Conservation (phyloP, 2,329 filamentous ascomycete genomes). For the Xylaria sp. region DNA sequence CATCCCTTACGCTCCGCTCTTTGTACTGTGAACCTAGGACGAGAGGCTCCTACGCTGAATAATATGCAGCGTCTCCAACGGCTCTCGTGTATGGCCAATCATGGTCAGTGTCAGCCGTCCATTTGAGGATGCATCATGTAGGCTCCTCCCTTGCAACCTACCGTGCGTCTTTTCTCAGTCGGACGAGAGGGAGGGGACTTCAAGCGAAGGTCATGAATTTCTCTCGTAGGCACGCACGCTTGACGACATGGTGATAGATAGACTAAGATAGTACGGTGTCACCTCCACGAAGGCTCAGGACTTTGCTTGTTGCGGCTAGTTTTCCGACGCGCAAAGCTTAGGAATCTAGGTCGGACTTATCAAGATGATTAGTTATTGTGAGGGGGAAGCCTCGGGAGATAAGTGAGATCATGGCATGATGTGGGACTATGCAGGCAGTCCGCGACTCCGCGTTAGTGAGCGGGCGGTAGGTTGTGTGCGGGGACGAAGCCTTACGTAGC, state of each 20-base stretch:
- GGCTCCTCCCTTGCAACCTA: neutral
- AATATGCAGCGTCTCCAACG: constrained; percentile 11
- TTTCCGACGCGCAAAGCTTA: neutral
- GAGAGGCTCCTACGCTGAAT: neutral
- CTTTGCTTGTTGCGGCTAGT: constrained; percentile 10
- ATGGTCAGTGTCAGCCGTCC: neutral
- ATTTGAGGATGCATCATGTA: constrained; percentile 11
- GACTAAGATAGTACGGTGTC: neutral
- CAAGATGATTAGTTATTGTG: constrained; percentile 2
- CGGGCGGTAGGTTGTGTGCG: neutral
- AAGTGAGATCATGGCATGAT: neutral
- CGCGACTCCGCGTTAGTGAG: no score
- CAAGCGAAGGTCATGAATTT: neutral
- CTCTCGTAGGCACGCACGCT: neutral
- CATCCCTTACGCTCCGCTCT: neutral
- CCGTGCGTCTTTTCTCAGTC: neutral
- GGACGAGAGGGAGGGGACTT: neutral
- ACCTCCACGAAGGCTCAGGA: neutral
- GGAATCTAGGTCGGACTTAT: neutral
- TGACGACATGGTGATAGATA: constrained; percentile 16
- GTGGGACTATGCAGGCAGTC: neutral
- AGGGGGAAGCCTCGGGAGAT: constrained; percentile 7
- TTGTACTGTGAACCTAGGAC: neutral
- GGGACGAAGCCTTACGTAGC: neutral
- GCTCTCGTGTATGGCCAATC: constrained; percentile 14